A percentile compares a stretch with the other conserved stretches of the same genome.
Conservation (phyloP, 2,329 filamentous ascomycete genomes). For the Diaporthe batatas region DNA sequence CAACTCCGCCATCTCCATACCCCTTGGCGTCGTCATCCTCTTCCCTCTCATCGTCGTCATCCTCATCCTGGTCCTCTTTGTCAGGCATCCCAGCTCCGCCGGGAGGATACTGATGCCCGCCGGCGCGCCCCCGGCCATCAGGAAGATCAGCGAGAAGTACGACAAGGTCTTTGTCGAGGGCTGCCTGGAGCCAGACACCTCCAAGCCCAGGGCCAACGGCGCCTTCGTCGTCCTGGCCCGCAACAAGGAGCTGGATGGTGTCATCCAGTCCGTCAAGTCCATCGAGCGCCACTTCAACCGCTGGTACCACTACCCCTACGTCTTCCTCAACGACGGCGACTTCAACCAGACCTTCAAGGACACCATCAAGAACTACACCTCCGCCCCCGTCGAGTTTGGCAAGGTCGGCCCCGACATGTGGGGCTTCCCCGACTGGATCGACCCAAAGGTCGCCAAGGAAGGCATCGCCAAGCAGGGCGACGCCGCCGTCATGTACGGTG, state of each 20-base stretch:
- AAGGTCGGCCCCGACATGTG: conserved; percentile 92
- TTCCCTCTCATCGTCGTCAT: conserved; percentile 94
- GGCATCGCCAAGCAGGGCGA: conserved; percentile 97
- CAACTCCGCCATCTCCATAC: conserved; percentile 93
- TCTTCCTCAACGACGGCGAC: conserved; percentile 97
- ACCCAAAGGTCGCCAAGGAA: conserved; percentile 92
- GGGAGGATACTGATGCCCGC: conserved; percentile 89
- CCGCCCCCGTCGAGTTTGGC: conserved; percentile 88
- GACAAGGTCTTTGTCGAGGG: conserved; percentile 97
- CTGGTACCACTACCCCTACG: conserved; percentile 98
- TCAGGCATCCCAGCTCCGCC: conserved; percentile 86
- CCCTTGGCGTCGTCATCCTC: conserved; percentile 89
- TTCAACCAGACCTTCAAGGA: conserved; percentile 97
- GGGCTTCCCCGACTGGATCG: conserved; percentile 97
- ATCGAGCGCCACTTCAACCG: conserved; percentile 99
- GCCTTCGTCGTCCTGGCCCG: conserved; percentile 95
- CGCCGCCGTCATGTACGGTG: conserved; percentile 98
- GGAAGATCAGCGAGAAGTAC: conserved; percentile 96
- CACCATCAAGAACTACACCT: conserved; percentile 90
- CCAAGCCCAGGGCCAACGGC: conserved; percentile 87
- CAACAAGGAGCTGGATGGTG: conserved; percentile 96
- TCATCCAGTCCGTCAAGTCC: conserved; percentile 96
- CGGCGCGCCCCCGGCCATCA: conserved; percentile 88
- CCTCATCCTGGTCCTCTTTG: conserved; percentile 89
- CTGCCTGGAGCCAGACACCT: conserved; percentile 85